Conservation (phyloP, 2,329 filamentous ascomycete genomes). For the Pseudopithomyces maydicus region DNA sequence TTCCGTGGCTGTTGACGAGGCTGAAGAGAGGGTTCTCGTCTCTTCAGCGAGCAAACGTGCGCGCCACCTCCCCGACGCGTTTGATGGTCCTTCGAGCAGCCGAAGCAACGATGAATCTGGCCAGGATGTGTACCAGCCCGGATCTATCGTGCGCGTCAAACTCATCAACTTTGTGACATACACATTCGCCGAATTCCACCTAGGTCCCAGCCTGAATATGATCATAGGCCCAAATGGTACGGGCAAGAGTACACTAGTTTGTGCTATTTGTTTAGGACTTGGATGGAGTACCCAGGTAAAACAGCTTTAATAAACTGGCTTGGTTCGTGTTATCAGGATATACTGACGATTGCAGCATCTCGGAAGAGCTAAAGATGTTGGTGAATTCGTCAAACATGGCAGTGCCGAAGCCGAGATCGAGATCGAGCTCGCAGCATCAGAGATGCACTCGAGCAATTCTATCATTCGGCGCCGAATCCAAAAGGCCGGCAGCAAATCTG, state of each 20-base stretch:
- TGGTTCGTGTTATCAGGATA: constrained; percentile 10
- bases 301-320: neutral
- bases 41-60: constrained; percentile 40
- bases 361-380: constrained; percentile 81
- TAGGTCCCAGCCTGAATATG: constrained; percentile 95
- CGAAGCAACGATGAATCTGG: constrained; percentile 10
- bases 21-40: constrained; percentile 24
- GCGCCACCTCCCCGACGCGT: constrained; percentile 38
- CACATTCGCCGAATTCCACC: constrained; percentile 85
- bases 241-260: constrained; percentile 95
- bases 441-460: constrained; percentile 66
- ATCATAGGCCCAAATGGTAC: constrained; percentile 98
- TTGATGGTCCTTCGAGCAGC: constrained; percentile 13
- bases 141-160: constrained; percentile 86
- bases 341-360: constrained; percentile 61
- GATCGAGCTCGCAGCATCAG: constrained; percentile 78
- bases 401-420: constrained; percentile 79
- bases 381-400: constrained; percentile 93
- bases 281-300: constrained; percentile 74
- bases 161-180: constrained; percentile 95
- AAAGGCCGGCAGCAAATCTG: constrained; percentile 78
- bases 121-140: constrained; percentile 59
- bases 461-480: constrained; percentile 78
- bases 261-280: constrained; percentile 91
- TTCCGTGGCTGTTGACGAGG: constrained; percentile 23